A percentile compares a stretch with the other conserved stretches of the same genome.
Conservation (phyloP, 2,329 filamentous ascomycete genomes). For the Penicillium sp. region DNA sequence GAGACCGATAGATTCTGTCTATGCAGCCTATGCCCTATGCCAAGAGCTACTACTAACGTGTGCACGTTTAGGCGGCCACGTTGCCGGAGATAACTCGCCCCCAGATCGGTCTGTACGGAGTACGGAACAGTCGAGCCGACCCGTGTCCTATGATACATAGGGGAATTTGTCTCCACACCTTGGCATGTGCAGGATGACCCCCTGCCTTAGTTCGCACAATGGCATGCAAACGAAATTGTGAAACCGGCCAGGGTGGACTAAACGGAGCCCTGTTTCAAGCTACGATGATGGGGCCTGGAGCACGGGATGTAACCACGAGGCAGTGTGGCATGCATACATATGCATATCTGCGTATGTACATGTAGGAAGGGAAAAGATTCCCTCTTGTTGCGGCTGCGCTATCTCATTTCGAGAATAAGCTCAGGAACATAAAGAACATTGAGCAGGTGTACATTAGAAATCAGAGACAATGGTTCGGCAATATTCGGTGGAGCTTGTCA, state of each 20-base stretch:
- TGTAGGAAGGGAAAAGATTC: background rate
- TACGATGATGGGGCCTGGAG: constrained; percentile 1
- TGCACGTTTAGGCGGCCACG: background rate
- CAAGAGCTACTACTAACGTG: background rate
- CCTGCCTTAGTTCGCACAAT: constrained; percentile 14
- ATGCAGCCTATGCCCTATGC: background rate
- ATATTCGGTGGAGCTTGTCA: no score
- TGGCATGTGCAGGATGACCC: constrained; percentile 8
- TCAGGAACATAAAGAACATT: background rate
- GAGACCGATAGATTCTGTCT: background rate
- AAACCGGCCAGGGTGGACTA: constrained; percentile 12
- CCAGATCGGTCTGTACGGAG: background rate
- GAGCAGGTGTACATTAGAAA: no score
- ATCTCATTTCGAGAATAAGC: background rate
- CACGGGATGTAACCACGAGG: background rate
- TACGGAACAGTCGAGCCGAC: background rate
- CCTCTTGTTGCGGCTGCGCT: background rate
- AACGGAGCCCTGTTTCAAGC: background rate
- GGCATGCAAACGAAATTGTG: constrained; percentile 5
- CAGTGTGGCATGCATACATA: constrained; percentile 2
- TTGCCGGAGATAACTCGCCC: background rate
- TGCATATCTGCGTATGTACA: background rate
- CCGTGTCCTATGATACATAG: constrained; percentile 3
- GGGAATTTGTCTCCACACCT: constrained; percentile 3
- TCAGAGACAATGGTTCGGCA: no score